Base-by-base conservation (phyloP, 345 rosid species). In the Sonneratia caseolaris region DNA sequence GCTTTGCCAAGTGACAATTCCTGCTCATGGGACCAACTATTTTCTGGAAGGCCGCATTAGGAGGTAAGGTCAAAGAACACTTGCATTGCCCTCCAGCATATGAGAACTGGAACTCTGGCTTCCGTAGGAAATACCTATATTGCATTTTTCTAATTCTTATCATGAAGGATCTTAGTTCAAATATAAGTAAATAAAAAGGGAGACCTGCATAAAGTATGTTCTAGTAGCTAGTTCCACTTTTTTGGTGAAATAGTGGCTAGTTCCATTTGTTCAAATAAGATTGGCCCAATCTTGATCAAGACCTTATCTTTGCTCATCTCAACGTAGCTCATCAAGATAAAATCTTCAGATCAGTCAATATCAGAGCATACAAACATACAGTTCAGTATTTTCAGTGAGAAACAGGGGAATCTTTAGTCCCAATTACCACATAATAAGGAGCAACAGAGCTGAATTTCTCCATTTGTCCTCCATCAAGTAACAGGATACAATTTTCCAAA, bases 1-100 rank as follows among this genome's bases (percentile, higher is more conserved):
- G 88, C 81, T 82, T 87, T 56, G 88, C 85, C 74, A 79, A 70
- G 69, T 72, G 86, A 75, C 84, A 80, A 76, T 73, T 88, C 80
- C 81, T 81, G 71, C 78, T 75, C 55, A 42, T 32, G 45, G 88
- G 93, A 73, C 90, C 95, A 76, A 75, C 85, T 70, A 85, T 64
- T 70, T 83, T 82, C 66, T 81, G 85, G 69, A 84, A 78, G 68
- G 87, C 76, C 37, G 88, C 84, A 78, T 74, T 82, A 22, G 84
- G 78, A 72, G 96, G 96, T 49, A 89, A 75, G 32, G 77, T 76
- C 74, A 89, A 36, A 68, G 76, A 73, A 71, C 88, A 89, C 73
- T 71, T 70, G 68, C 68, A 86, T 49, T 82, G 72, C 43, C 76
- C 81, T 57, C 74, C 88, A 42, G 76, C 57, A 71, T 3, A 37